Base-by-base conservation (phyloP, 176 grass and related monocot species). In the Oryza meyeriana region DNA sequence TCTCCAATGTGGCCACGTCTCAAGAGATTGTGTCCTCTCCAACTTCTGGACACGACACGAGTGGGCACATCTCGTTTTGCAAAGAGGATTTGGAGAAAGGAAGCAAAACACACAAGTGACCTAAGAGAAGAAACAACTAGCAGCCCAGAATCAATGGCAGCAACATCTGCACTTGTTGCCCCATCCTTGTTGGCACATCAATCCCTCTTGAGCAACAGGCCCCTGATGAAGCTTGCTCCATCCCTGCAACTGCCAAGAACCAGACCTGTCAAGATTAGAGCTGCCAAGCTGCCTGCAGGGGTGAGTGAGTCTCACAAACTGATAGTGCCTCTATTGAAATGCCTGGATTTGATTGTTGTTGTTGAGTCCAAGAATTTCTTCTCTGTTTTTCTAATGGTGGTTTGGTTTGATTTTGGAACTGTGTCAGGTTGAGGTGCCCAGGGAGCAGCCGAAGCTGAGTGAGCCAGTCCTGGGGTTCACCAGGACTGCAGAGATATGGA, bases 381-480 rank as follows among this genome's bases (percentile, higher is more conserved):
- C 14, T 10, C 18, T 26, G 1, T 52, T 52, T 63, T 75, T 24
- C 30, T 3, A 58, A 10, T 67, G 66, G 45, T 44, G 25, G 28
- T 0, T 66, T 74, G 12, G 31, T 63, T n/a, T 11, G 33, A 2
- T 13, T 69, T 55, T 55, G 50, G 18, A n/a, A 55, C 33, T 69
- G 20, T 52, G 50, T 79, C 35, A 88, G 84, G 85, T 86, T 72
- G 84, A 84, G 72, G 31, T 81, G 64, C 92, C 92, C 16, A 89
- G 77, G 83, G 76, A 81, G 79, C 83, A 94, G 52, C 92, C 92
- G 0, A 94, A 91, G 79, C 76, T 94, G 57, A 80, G 79, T 25
- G 83, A 89, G 65, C 79, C 92, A 12, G 91, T 94, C 79, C 61
- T 94, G 26, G 92, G 92, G 14, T 91, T 94, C 89, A 94, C 92